Evolutionary conservation across 2,329 filamentous ascomycete genomes (phyloP).

Genomic region (Apiospora malaysiana): DNA sequence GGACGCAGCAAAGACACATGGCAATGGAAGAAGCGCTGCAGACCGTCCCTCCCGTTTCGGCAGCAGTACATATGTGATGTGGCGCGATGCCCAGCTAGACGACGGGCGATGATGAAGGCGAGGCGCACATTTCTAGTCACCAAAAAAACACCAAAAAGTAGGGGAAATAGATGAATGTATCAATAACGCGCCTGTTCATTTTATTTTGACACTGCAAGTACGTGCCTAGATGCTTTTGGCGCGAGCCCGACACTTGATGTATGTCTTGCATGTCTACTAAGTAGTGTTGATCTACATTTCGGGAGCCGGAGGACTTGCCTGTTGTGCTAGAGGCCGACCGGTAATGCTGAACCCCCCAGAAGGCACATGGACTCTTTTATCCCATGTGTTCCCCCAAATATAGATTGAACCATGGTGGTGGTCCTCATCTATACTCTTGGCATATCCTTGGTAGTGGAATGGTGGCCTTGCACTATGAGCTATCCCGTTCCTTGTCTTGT

Average conservation of each 20-base stretch:
- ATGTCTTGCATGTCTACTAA: neutral
- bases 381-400: neutral
- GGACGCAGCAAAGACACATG: too few relatives aligned
- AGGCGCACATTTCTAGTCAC: too few relatives aligned
- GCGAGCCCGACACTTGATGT: neutral
- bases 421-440: neutral
- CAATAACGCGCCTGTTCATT: neutral
- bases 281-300: conserved; percentile 1
- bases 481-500: neutral
- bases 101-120: too few relatives aligned
- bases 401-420: neutral
- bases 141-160: too few relatives aligned
- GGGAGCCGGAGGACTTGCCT: neutral
- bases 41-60: too few relatives aligned
- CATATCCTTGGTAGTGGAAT: neutral
- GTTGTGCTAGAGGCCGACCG: neutral
- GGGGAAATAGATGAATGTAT: neutral
- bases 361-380: neutral
- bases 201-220: neutral
- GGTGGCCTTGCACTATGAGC: neutral
- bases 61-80: too few relatives aligned
- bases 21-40: too few relatives aligned
- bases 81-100: too few relatives aligned
- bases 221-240: neutral
- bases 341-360: neutral